phyloP scores from a whole-genome alignment of 768 basidiomycete species.

The Phaeotremella fagi region DNA sequence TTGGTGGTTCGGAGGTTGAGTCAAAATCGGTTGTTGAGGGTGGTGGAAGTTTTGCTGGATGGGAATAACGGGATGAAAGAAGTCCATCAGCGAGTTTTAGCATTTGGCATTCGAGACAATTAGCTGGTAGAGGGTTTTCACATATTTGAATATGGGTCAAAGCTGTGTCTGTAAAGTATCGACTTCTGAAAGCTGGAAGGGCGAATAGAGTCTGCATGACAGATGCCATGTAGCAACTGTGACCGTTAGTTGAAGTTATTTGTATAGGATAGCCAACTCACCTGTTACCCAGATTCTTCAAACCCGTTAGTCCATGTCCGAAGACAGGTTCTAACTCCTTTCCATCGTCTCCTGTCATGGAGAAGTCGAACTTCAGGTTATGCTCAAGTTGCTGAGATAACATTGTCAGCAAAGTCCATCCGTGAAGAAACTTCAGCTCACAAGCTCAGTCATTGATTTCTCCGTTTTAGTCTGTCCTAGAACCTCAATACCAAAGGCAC shows the following conservation, averaged over 20 bases:
- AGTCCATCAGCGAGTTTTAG: constrained; percentile 87
- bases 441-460: constrained; percentile 93
- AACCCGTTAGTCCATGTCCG: constrained; percentile 81
- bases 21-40: constrained; percentile 32
- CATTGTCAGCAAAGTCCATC: constrained; percentile 1
- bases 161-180: constrained; percentile 58
- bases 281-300: constrained; percentile 91
- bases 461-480: constrained; percentile 79
- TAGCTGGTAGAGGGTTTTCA: constrained; percentile 63
- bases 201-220: constrained; percentile 82
- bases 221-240: constrained; percentile 95
- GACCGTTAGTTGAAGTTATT: neutral
- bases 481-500: constrained; percentile 82
- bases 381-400: constrained; percentile 89
- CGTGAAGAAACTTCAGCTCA: constrained; percentile 48
- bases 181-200: constrained; percentile 66
- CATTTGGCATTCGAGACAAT: constrained; percentile 94
- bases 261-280: constrained; percentile 26
- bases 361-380: constrained; percentile 91
- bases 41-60: constrained; percentile 51
- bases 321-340: constrained; percentile 81
- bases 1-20: constrained; percentile 24
- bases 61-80: constrained; percentile 82
- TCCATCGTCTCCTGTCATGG: constrained; percentile 77
- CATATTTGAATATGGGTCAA: constrained; percentile 61